Evolutionary conservation across 345 rosid species (phyloP).

Genomic region (Citrus medica): DNA sequence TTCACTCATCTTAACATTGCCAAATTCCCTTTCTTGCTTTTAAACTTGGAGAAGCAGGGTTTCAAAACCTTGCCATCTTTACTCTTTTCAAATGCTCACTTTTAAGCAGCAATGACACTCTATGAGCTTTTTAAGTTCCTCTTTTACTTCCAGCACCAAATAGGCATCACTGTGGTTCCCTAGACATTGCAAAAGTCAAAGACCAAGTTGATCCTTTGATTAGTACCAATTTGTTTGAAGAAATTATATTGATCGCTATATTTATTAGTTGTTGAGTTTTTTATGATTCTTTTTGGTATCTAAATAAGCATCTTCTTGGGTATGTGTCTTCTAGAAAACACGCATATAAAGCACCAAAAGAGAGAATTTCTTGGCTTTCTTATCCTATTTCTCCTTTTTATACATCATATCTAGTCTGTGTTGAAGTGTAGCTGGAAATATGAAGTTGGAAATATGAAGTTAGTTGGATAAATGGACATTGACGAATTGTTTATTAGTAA

Average conservation of each 20-base stretch:
- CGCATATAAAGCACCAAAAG: not conserved
- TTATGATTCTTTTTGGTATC: not conserved
- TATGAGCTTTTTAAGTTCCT: not conserved
- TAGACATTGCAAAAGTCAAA: not conserved
- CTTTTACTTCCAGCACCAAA: not conserved
- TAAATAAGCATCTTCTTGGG: not conserved
- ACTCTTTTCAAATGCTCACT: not conserved
- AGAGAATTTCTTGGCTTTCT: not conserved
- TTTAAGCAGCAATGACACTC: not conserved
- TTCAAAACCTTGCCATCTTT: not conserved
- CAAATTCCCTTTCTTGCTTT: not conserved
- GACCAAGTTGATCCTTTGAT: not conserved
- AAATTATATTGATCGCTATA: not conserved
- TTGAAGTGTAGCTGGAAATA: not conserved
- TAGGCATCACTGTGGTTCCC: not conserved
- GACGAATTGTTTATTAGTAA: not conserved
- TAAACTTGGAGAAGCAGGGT: not conserved
- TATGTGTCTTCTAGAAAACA: not conserved
- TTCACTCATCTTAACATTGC: not conserved
- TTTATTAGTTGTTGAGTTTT: not conserved
- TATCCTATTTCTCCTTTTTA: not conserved
- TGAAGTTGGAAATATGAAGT: not conserved
- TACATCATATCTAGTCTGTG: not conserved
- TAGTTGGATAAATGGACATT: not conserved
- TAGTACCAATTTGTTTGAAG: not conserved